These are phyloP conservation scores for Auricularia sp. DNA, from an alignment of 768 basidiomycete species.

Conservation along the genomic window DNA sequence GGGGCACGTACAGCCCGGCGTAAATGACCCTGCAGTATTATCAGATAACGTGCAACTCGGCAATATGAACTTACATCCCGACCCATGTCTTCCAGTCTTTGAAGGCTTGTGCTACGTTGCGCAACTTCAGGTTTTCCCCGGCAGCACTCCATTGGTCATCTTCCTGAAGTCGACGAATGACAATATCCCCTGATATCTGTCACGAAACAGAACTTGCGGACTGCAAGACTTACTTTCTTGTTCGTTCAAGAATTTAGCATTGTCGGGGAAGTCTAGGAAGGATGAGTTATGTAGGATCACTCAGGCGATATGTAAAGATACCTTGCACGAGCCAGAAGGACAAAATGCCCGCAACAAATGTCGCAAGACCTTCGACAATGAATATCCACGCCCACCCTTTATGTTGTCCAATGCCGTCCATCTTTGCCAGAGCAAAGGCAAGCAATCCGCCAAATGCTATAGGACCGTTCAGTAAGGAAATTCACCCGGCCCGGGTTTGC, in stretches of 20 bases:
- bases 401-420: constrained; percentile 42
- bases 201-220: background rate
- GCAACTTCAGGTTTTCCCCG: background rate
- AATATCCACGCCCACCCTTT: constrained; percentile 64
- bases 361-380: constrained; percentile 60
- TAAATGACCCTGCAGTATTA: background rate
- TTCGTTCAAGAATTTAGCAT: constrained; percentile 57
- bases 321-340: constrained; percentile 62
- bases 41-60: background rate
- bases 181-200: constrained; percentile 38
- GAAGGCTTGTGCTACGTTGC: background rate
- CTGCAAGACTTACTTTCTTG: constrained; percentile 39
- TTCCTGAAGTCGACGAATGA: constrained; percentile 53
- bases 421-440: constrained; percentile 46
- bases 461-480: background rate
- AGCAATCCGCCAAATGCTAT: constrained; percentile 52
- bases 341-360: constrained; percentile 44
- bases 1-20: background rate
- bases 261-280: constrained; percentile 56
- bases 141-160: constrained; percentile 47
- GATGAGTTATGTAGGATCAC: background rate
- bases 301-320: background rate
- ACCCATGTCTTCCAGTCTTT: background rate
- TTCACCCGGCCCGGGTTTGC: background rate
- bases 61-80: background rate